Conservation (phyloP, 2,329 filamentous ascomycete species). For the Colletotrichum musicola region DNA sequence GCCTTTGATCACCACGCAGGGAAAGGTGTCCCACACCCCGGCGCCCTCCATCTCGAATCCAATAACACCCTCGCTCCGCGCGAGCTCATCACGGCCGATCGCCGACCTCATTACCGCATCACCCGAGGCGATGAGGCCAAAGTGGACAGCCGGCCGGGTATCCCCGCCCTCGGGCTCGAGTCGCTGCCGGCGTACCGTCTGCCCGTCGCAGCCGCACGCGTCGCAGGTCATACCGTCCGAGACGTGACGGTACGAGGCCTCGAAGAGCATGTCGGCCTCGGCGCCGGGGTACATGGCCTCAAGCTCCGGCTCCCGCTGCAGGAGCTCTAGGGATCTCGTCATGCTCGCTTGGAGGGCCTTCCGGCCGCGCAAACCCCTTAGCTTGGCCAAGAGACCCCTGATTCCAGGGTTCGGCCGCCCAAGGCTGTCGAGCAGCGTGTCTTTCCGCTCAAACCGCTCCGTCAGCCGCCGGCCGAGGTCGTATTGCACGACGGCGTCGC, state of each 20-base stretch:
- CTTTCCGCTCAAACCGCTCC: slow-evolving; percentile 41
- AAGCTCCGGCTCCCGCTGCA: background rate
- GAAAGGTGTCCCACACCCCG: slow-evolving; percentile 48
- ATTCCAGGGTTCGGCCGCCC: slow-evolving; percentile 42
- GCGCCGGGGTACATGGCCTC: slow-evolving; percentile 37
- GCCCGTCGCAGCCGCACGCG: slow-evolving; percentile 8
- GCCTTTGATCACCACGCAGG: slow-evolving; percentile 54
- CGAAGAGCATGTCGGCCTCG: slow-evolving; percentile 39
- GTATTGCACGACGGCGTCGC: slow-evolving; percentile 45
- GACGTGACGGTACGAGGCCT: slow-evolving; percentile 39
- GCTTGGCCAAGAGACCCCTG: slow-evolving; percentile 43
- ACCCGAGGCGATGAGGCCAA: slow-evolving; percentile 54
- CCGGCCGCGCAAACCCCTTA: slow-evolving; percentile 39
- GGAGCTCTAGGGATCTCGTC: slow-evolving; percentile 26
- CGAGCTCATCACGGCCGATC: slow-evolving; percentile 50
- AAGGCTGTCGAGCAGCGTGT: slow-evolving; percentile 41
- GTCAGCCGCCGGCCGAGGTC: slow-evolving; percentile 18
- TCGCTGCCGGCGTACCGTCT: slow-evolving; percentile 21
- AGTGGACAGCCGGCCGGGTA: slow-evolving; percentile 46
- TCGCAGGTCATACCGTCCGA: slow-evolving; percentile 26
- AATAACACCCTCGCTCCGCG: slow-evolving; percentile 43
- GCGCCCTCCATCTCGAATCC: slow-evolving; percentile 53
- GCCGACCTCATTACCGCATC: slow-evolving; percentile 56
- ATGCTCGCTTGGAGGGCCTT: slow-evolving; percentile 25
- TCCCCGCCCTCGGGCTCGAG: slow-evolving; percentile 25